Conservation (phyloP, 75 land plant species). For the Cryptomeria japonica region DNA sequence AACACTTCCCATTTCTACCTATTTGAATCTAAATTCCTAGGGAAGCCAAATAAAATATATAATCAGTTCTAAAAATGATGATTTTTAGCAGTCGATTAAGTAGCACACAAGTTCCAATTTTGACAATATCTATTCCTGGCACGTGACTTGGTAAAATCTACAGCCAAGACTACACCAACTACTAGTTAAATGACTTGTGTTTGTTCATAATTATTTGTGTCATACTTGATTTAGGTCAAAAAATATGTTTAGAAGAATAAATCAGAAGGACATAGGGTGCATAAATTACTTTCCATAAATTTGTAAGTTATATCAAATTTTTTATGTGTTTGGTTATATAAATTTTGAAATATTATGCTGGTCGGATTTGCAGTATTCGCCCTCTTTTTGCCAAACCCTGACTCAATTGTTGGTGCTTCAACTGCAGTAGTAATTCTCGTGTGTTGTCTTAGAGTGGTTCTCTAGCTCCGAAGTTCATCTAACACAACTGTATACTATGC, state of each 20-base stretch:
- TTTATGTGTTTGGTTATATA: background rate
- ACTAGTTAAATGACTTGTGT: background rate
- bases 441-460: too few relatives aligned
- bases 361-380: background rate
- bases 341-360: background rate
- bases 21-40: background rate
- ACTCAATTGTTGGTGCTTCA: background rate
- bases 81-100: background rate
- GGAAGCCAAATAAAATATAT: background rate
- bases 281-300: background rate
- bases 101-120: background rate
- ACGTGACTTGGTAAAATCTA: background rate
- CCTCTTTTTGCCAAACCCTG: background rate
- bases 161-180: background rate
- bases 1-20: background rate
- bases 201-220: background rate
- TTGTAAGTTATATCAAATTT: background rate
- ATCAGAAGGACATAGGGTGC: background rate
- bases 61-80: background rate
- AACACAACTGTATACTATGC: too few relatives aligned
- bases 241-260: background rate
- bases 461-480: too few relatives aligned
- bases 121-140: background rate
- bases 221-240: background rate
- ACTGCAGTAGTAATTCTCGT: too few relatives aligned